phyloP scores from a whole-genome alignment of 1,284 basidiomycete genomes.

The Bjerkandera adusta region DNA sequence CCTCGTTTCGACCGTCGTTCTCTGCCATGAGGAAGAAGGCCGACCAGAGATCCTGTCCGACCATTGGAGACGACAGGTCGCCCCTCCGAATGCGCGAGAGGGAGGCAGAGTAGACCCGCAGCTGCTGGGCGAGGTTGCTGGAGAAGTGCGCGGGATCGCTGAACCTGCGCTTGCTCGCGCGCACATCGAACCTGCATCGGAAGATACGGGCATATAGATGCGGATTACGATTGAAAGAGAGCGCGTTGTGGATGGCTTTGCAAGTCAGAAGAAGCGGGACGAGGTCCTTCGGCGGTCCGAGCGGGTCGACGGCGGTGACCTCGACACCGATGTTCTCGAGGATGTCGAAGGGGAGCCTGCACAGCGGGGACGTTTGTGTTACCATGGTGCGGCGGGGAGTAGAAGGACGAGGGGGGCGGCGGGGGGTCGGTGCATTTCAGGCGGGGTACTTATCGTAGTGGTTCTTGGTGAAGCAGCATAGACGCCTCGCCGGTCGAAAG shows the following conservation, averaged over 20 bases:
- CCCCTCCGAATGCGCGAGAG: slow-evolving; percentile 40
- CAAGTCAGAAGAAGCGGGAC: slow-evolving; percentile 51
- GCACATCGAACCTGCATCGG: slow-evolving; percentile 58
- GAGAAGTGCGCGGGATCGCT: slow-evolving; percentile 35
- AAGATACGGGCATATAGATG: slow-evolving; percentile 62
- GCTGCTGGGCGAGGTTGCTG: slow-evolving; percentile 44
- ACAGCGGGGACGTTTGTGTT: slow-evolving; percentile 18
- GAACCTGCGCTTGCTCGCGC: slow-evolving; percentile 55
- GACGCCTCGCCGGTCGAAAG: too few species aligned
- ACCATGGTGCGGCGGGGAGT: not conserved
- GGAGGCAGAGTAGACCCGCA: slow-evolving; percentile 39
- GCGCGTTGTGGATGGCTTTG: slow-evolving; percentile 37
- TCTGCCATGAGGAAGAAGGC: slow-evolving; percentile 68
- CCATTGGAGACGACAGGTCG: slow-evolving; percentile 29
- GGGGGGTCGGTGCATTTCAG: too few species aligned
- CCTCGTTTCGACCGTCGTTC: slow-evolving; percentile 72
- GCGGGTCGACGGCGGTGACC: slow-evolving; percentile 38
- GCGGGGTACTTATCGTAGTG: too few species aligned
- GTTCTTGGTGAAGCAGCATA: too few species aligned
- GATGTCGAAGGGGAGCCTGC: slow-evolving; percentile 59
- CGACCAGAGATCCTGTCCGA: slow-evolving; percentile 39
- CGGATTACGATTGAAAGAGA: slow-evolving; percentile 47
- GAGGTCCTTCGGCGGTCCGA: slow-evolving; percentile 41
- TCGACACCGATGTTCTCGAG: slow-evolving; percentile 55
- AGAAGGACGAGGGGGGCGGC: not conserved